Base-by-base conservation (phyloP, 2,329 filamentous ascomycete species). In the Cladosporium sphaerospermum region DNA sequence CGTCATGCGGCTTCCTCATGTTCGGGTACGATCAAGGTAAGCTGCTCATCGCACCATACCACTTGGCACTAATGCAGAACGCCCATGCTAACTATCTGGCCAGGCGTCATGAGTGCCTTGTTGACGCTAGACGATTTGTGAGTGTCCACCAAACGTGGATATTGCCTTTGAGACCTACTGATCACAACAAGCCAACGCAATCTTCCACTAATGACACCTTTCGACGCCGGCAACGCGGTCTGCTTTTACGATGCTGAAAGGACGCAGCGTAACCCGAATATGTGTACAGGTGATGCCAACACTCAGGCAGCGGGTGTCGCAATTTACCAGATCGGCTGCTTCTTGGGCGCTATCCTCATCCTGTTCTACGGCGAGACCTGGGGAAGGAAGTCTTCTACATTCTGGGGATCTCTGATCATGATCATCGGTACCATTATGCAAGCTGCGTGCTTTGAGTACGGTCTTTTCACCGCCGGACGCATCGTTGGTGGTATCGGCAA, bases 81-180 rank as follows among this genome's bases (percentile, higher is more conserved):
- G 7, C 23, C 23, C 23, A 28, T 28, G 4, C 23, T 28, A 28
- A 28, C 7, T 5, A 7, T 28, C 5, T 4, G 23, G 7, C 5
- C 23, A 28, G 23, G 23, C 23, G 2, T 78, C 91, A 62, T 71
- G 77, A 19, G 75, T 77, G 8, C 88, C 88, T 61, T 71, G 81
- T 3, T 61, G 57, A 10, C 61, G 67, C 34, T 74, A n/a, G 46
- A 39, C 31, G 46, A 39, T 13, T 42, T 50, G 37, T 40, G 14
- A 33, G 37, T 33, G 7, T n/a, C 28, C 23, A 28, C 7, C 5
- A 5, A 7, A 28, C 7, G 23, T 28, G 5, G 23, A 5, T 14
- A n/a, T 14, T 14, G 36, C 36, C 11, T n/a, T 39, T 8, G 19
- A 14, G 51, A 69, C 74, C 49, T 66, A 73, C 52, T 69, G 67